Evolutionary conservation across 148 eudicot genomes (phyloP).

Genomic region (Simmondsia chinensis): DNA sequence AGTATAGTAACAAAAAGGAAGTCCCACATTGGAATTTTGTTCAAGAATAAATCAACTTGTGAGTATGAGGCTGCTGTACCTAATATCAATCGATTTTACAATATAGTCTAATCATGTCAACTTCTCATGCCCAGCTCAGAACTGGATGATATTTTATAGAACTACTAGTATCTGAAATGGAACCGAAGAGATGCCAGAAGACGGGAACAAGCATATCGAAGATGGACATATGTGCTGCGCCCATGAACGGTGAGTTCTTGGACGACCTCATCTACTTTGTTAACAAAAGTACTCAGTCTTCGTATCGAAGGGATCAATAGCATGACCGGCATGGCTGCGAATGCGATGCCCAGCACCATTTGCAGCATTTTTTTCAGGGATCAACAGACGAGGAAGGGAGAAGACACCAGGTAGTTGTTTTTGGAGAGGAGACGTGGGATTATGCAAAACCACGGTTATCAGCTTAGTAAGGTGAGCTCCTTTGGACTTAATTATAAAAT

Average conservation of each 20-base stretch:
- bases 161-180: background rate
- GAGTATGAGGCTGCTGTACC: too few species aligned
- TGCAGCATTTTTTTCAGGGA: constrained; percentile 21
- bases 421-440: too few species aligned
- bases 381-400: too few species aligned
- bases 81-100: too few species aligned
- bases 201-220: constrained; percentile 4
- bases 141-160: background rate
- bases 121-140: background rate
- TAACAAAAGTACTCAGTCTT: constrained; percentile 8
- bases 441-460: too few species aligned
- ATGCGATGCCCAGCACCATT: constrained; percentile 17
- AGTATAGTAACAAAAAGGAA: too few species aligned
- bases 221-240: background rate
- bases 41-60: too few species aligned
- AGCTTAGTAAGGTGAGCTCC: too few species aligned
- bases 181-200: background rate
- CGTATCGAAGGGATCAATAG: constrained; percentile 22
- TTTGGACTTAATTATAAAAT: too few species aligned
- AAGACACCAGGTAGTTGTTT: too few species aligned
- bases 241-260: constrained; percentile 9
- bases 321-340: constrained; percentile 20
- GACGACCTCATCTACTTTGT: constrained; percentile 13
- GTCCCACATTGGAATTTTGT: too few species aligned
- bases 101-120: background rate